Conservation (phyloP, 2,329 filamentous ascomycete species). For the Fusarium tjaetaba region DNA sequence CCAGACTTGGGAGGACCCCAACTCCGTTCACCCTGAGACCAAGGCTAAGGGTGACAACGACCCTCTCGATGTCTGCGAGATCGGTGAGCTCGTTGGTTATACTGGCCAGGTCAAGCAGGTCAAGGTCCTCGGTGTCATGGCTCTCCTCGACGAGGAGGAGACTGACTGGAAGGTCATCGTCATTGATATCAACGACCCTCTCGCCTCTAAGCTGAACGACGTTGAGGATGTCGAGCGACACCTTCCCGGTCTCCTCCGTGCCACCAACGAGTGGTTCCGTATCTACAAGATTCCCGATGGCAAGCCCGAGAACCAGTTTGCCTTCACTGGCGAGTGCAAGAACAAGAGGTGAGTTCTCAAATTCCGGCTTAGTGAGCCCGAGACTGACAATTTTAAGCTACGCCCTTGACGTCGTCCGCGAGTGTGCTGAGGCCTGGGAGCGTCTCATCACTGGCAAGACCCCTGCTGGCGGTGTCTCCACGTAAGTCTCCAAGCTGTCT, state of each 20-base stretch:
- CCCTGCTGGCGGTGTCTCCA: slow-evolving; percentile 77
- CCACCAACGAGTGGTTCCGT: slow-evolving; percentile 99
- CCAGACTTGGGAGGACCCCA: slow-evolving; percentile 99
- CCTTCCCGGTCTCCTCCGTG: slow-evolving; percentile 93
- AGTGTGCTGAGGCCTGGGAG: slow-evolving; percentile 98
- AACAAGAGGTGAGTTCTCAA: slow-evolving; percentile 81
- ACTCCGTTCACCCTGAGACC: slow-evolving; percentile 94
- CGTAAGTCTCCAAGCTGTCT: slow-evolving; percentile 66
- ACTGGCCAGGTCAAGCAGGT: slow-evolving; percentile 98
- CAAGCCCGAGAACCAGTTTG: slow-evolving; percentile 99
- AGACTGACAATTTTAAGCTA: slow-evolving; percentile 64
- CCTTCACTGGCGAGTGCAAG: slow-evolving; percentile 99
- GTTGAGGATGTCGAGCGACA: slow-evolving; percentile 99
- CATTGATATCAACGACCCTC: slow-evolving; percentile 97
- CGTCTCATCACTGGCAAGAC: slow-evolving; percentile 93
- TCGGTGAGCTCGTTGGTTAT: slow-evolving; percentile 97
- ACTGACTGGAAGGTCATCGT: slow-evolving; percentile 99
- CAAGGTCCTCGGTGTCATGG: slow-evolving; percentile 99
- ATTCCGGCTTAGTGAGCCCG: not conserved
- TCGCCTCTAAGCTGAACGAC: slow-evolving; percentile 96
- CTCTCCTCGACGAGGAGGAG: slow-evolving; percentile 98
- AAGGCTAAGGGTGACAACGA: slow-evolving; percentile 99
- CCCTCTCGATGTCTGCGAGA: slow-evolving; percentile 99
- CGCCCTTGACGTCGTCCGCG: slow-evolving; percentile 92
- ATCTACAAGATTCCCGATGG: slow-evolving; percentile 99